Evolutionary conservation across 1,284 basidiomycete species (phyloP), one percentile per base, ranked within the genome.

Genomic region (Trametes polyzona): DNA sequence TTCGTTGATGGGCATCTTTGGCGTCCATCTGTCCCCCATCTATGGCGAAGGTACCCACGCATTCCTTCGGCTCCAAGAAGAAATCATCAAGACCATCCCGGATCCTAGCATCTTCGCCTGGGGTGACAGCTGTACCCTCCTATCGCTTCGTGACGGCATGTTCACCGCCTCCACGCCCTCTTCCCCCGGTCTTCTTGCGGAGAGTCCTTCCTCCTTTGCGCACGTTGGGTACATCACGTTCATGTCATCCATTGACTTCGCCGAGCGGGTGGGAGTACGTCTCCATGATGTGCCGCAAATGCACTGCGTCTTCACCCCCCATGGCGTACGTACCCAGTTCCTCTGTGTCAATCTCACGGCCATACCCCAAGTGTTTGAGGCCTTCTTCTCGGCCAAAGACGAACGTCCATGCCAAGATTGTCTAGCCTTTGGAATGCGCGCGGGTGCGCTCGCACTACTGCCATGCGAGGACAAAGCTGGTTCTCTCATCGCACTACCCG

Each of bases 41-140:
- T 50, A 50, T 19, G 37, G 48, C 8, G 48, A 50, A 21, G 48
- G 36, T 4, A 32, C 35, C 3, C 30, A 41, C 29, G 48, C 48
- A 29, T 50, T 50, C 27, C 7, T 32, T 10, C 37, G 48, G 10
- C 37, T 50, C 11, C 48, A 50, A 24, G 27, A 50, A 29, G 48
- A 50, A 39, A 50, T 50, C 21, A 9, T 50, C 26, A 40, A 41
- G 10, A 14, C 27, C 27, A 50, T 37, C 17, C 48, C 48, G 4
- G 37, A 50, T 12, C 48, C 40, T 26, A 50, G 48, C 27, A n/a
- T 50, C 37, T 32, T 50, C 48, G 36, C 29, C 7, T 50, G 48
- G 48, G 48, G 48, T 1, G 36, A 39, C 19, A 21, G 36, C 36
- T 39, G 36, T 21, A 39, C 36, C 36, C 36, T 39, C n/a, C n/a